Evolutionary conservation across 257 asterid species (phyloP), one percentile per base, ranked within the genome.

Genomic region (Plantago ovata): DNA sequence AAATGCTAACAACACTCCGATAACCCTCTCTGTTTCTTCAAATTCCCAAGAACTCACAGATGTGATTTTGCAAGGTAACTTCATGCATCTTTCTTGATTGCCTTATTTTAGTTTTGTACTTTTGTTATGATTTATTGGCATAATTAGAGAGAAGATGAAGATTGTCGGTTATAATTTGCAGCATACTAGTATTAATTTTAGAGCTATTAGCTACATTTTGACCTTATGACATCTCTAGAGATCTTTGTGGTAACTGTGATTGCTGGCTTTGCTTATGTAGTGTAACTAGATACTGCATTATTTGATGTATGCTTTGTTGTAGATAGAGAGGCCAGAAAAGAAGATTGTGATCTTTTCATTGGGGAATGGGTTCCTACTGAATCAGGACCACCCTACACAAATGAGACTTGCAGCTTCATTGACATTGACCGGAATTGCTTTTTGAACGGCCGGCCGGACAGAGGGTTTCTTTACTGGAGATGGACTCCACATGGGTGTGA

Each of bases 281-380:
- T n/a, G n/a, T 55, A 36, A 48, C 44, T 39, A 28, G 40, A n/a
- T 15, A 10, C 4, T 38, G 0, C 6, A 3, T 28, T 0, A 28
- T 28, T 28, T 28, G 4, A 0, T 28, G 4, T 2, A 3, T 28
- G 4, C 7, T 28, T 28, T 28, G 1, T 61, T 19, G 72, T 71
- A 74, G 58, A 51, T 9, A 58, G 39, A 60, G 72, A 62, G 22
- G 66, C 64, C 53, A 69, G 41, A 64, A 81, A 69, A 38, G 71
- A 53, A 53, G n/a, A n/a, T n/a, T 90, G 98, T 69, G 71, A 81
- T 69, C 72, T 81, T 38, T 83, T 80, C 58, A 28, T 8, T 36
- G 97, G 98, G 65, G 82, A 90, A 45, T 90, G 98, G 98, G 74
- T 84, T 52, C 78, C 79, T 36, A 51, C 71, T 68, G 62, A 80